A percentile compares a stretch with the other conserved stretches of the same genome.
Evolutionary conservation across 169 alveolate species (phyloP).

Genomic region (Plasmodium knowlesi): DNA sequence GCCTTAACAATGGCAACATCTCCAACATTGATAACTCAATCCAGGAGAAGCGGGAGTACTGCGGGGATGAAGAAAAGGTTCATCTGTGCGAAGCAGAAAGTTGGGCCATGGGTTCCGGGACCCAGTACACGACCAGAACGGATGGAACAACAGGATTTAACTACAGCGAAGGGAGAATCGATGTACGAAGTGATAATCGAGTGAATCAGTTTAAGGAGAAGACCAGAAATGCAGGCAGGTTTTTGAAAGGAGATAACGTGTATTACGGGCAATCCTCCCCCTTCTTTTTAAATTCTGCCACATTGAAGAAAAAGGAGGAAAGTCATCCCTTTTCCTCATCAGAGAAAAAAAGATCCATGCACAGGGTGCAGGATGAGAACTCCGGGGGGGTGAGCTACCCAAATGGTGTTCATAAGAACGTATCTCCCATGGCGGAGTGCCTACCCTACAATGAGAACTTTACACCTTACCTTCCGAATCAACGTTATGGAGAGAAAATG

Average conservation of each 20-base stretch:
- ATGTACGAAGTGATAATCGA: neutral
- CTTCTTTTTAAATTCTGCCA: neutral
- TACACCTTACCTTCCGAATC: neutral
- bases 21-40: neutral
- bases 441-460: neutral
- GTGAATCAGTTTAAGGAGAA: neutral
- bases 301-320: neutral
- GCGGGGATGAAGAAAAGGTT: neutral
- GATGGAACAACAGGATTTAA: neutral
- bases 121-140: neutral
- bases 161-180: neutral
- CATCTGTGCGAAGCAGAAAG: neutral
- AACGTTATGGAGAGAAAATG: neutral
- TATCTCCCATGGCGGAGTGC: neutral
- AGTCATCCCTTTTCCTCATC: neutral
- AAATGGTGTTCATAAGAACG: neutral
- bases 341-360: neutral
- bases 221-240: neutral
- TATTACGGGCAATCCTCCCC: neutral
- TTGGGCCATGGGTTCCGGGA: neutral
- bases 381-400: neutral
- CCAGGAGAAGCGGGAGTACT: neutral
- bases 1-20: neutral
- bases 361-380: neutral
- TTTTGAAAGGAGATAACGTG: neutral